A percentile compares a stretch with the other conserved stretches of the same genome.
Conservation (phyloP, 768 basidiomycete genomes). For the Panus rudis region DNA sequence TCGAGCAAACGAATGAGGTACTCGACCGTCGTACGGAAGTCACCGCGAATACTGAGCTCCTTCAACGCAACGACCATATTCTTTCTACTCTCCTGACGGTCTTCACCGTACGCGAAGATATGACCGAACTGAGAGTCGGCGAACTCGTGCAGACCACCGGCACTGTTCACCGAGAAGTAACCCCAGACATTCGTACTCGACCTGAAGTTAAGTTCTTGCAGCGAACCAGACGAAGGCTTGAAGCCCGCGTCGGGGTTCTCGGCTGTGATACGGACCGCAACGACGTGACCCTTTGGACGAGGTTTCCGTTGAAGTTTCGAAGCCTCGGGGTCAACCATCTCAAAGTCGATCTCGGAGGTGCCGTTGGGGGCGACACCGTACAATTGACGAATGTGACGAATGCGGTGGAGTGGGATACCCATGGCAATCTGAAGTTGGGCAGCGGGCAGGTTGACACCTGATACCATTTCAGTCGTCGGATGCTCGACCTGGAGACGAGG, state of each 20-base stretch:
- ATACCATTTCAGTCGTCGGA: constrained; percentile 99
- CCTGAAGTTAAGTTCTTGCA: constrained; percentile 99
- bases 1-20: constrained; percentile 98
- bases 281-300: constrained; percentile 94
- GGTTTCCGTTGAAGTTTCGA: constrained; percentile 90
- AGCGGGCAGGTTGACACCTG: constrained; percentile 95
- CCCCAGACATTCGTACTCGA: constrained; percentile 99
- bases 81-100: constrained; percentile 90
- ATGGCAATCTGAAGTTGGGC: constrained; percentile 97
- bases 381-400: constrained; percentile 90
- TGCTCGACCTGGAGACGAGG: constrained; percentile 99
- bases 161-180: constrained; percentile 94
- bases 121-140: constrained; percentile 99
- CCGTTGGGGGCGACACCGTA: constrained; percentile 92
- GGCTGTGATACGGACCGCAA: constrained; percentile 98
- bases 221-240: constrained; percentile 94
- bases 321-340: constrained; percentile 85
- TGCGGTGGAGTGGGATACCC: constrained; percentile 94
- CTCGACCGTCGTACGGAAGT: constrained; percentile 97
- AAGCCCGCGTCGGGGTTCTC: constrained; percentile 99
- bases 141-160: constrained; percentile 97
- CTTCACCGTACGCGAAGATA: constrained; percentile 97
- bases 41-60: constrained; percentile 96
- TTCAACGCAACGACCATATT: constrained; percentile 99
- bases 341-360: constrained; percentile 92